Conservation (phyloP, 176 grass and related monocot genomes). For the Echinochloa phyllopogon region DNA sequence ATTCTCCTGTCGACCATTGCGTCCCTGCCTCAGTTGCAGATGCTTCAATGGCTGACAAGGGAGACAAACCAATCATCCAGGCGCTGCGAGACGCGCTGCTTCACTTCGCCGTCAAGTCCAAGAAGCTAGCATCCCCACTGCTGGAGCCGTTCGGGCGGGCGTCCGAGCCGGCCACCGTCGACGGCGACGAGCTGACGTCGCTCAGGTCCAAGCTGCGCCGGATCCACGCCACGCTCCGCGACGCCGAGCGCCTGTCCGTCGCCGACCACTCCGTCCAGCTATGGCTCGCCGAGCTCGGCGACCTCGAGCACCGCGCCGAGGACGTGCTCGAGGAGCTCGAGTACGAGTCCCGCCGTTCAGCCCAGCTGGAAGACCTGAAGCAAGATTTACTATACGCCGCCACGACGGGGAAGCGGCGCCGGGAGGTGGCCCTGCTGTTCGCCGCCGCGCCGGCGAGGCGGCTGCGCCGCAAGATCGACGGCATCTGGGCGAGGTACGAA, state of each 20-base stretch:
- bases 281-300: slow-evolving; percentile 54
- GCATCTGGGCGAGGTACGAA: slow-evolving; percentile 38
- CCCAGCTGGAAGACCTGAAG: slow-evolving; percentile 49
- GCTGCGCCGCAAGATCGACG: slow-evolving; percentile 42
- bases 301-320: slow-evolving; percentile 40
- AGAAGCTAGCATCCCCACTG: slow-evolving; percentile 31
- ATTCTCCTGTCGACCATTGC: not conserved
- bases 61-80: not conserved
- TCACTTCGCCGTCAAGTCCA: slow-evolving; percentile 39
- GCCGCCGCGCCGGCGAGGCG: not conserved
- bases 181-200: slow-evolving; percentile 15
- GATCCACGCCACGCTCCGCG: slow-evolving; percentile 35
- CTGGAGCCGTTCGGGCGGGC: slow-evolving; percentile 29
- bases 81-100: slow-evolving; percentile 17
- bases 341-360: slow-evolving; percentile 32
- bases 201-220: slow-evolving; percentile 30
- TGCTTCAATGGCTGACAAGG: not conserved
- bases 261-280: slow-evolving; percentile 33
- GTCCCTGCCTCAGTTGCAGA: not conserved
- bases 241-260: slow-evolving; percentile 18
- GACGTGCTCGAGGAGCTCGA: slow-evolving; percentile 56
- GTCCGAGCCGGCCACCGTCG: slow-evolving; percentile 28
- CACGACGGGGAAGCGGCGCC: slow-evolving; percentile 35
- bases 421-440: slow-evolving; percentile 37
- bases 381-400: slow-evolving; percentile 20